These are phyloP conservation scores for Tetradesmus obliquus DNA, from an alignment of 139 green algal species.

Conservation along the genomic window DNA sequence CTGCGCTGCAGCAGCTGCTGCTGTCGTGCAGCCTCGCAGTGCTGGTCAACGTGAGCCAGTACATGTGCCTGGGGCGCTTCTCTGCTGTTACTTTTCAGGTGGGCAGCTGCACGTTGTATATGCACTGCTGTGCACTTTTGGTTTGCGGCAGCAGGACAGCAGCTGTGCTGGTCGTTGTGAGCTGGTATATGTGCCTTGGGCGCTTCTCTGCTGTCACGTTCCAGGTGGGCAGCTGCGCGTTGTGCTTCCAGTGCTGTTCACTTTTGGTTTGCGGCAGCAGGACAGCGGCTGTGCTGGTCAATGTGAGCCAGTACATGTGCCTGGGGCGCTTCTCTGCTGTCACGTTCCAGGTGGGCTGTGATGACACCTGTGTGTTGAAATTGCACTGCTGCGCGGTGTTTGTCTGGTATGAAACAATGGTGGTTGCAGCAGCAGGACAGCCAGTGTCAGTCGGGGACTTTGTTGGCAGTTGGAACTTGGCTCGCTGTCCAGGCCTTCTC, in stretches of 20 bases:
- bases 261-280: no score
- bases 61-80: constrained; percentile 95
- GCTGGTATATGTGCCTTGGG: constrained; percentile 93
- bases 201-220: constrained; percentile 94
- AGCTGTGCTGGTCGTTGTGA: constrained; percentile 92
- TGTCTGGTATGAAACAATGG: no score
- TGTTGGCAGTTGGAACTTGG: no score
- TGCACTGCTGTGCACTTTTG: no score
- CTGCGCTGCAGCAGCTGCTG: constrained; percentile 56
- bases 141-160: no score
- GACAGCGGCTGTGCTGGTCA: constrained; percentile 81
- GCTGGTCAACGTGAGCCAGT: constrained; percentile 91
- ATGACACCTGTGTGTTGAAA: no score
- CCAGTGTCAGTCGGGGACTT: no score
- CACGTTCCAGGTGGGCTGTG: constrained; percentile 73
- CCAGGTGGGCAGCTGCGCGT: constrained; percentile 42
- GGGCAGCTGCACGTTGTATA: not conserved
- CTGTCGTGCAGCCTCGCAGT: constrained; percentile 85
- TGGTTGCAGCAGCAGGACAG: no score
- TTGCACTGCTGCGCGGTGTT: not conserved
- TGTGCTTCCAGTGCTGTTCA: no score
- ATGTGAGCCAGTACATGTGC: constrained; percentile 94
- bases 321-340: constrained; percentile 93
- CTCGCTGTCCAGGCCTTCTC: no score
- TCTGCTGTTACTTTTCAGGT: constrained; percentile 87